phyloP scores from a whole-genome alignment of 768 basidiomycete genomes.

The Xerocomellus amylosporus region DNA sequence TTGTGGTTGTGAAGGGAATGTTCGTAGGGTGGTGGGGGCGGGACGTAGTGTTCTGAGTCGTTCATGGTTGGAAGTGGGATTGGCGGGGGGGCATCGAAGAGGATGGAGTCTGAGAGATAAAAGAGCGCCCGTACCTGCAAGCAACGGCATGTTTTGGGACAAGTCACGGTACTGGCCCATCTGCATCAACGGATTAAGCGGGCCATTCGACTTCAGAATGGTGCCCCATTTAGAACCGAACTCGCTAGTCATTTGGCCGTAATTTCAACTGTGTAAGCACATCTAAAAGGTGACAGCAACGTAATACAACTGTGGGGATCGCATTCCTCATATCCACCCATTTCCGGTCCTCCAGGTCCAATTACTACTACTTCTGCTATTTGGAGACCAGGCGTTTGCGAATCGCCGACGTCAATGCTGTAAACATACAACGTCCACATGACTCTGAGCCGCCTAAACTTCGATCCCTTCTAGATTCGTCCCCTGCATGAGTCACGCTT shows the following conservation, averaged over 20 bases:
- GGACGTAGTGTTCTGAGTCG: slow-evolving; percentile 21
- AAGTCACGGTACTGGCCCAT: no score
- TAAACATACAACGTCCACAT: not conserved
- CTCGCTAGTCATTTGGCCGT: no score
- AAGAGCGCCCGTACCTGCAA: slow-evolving; percentile 11
- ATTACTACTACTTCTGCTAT: not conserved
- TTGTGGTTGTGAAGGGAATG: slow-evolving; percentile 49
- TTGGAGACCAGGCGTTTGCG: not conserved
- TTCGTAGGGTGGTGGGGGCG: slow-evolving; percentile 44
- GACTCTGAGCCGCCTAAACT: slow-evolving; percentile 40
- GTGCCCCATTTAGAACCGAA: no score
- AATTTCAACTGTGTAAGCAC: no score
- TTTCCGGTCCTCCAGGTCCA: slow-evolving; percentile 10
- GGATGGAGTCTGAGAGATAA: not conserved
- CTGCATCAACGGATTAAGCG: no score
- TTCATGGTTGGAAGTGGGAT: slow-evolving; percentile 16
- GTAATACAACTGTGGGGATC: no score
- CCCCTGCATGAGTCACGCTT: slow-evolving; percentile 45
- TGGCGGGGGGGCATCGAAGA: not conserved
- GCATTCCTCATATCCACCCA: not conserved
- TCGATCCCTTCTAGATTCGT: slow-evolving; percentile 85
- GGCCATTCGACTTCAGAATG: no score
- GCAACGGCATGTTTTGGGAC: slow-evolving; percentile 9
- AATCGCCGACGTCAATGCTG: slow-evolving; percentile 9
- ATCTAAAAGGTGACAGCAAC: no score